Percentiles rank a stretch among this genome's conserved stretches.
Evolutionary conservation across 257 asterid species (phyloP).

Genomic region (Parsonsia alboflavescens): DNA sequence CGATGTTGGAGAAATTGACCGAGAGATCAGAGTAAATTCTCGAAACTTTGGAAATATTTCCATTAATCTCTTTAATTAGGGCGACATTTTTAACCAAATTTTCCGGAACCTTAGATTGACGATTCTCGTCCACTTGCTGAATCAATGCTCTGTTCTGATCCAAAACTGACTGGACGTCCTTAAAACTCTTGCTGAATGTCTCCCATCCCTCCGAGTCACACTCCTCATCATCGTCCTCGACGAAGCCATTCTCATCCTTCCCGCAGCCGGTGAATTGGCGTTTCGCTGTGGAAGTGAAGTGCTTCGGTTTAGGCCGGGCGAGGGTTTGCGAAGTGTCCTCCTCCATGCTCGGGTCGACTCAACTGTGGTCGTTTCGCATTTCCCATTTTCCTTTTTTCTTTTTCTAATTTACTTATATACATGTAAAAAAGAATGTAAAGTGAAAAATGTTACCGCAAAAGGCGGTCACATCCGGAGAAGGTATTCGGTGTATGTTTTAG

Average conservation of each 20-base stretch:
- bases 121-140: conserved; percentile 68
- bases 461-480: background rate
- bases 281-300: conserved; percentile 13
- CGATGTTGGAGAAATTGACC: conserved; percentile 35
- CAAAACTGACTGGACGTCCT: conserved; percentile 52
- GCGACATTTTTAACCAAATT: conserved; percentile 52
- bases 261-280: background rate
- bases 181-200: conserved; percentile 41
- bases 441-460: background rate
- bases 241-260: background rate
- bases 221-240: conserved; percentile 19
- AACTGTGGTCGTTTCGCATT: background rate
- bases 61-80: conserved; percentile 56
- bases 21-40: conserved; percentile 55
- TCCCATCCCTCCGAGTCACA: conserved; percentile 51
- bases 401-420: background rate
- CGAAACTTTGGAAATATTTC: conserved; percentile 47
- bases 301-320: conserved; percentile 1
- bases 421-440: background rate
- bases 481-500: too few relatives aligned
- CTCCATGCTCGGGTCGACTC: conserved; percentile 30
- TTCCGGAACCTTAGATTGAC: conserved; percentile 44
- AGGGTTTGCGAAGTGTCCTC: conserved; percentile 29
- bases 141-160: conserved; percentile 59
- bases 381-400: background rate